Conservation (phyloP, 441 rosid species). For the Adansonia rubrostipa region DNA sequence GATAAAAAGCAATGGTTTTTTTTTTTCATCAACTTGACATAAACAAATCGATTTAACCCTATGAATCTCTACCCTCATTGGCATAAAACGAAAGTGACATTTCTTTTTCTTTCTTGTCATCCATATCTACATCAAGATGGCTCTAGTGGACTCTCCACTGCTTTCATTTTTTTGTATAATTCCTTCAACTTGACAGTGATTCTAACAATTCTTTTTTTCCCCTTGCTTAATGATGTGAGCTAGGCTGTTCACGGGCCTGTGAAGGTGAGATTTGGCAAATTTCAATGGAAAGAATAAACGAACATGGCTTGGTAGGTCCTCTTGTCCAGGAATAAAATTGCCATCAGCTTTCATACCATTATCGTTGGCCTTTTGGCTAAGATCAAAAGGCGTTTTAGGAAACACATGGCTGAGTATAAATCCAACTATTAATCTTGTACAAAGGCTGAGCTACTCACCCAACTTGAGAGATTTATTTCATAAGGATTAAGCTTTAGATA, state of each 20-base stretch:
- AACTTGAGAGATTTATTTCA: too few species aligned
- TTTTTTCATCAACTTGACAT: background rate
- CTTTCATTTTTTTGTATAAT: background rate
- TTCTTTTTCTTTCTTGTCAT: constrained; percentile 5
- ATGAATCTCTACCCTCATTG: background rate
- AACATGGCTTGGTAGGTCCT: background rate
- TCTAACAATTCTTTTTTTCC: background rate
- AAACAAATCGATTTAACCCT: constrained; percentile 4
- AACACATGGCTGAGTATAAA: background rate
- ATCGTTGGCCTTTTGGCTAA: background rate
- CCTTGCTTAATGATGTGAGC: background rate
- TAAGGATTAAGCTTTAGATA: too few species aligned
- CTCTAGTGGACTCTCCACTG: background rate
- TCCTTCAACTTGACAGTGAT: background rate
- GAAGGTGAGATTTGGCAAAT: background rate
- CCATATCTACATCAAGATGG: background rate
- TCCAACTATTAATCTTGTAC: too few species aligned
- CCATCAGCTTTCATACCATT: background rate
- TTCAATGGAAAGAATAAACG: background rate
- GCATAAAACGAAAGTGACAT: constrained; percentile 7
- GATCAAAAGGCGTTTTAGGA: background rate
- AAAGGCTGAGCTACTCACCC: too few species aligned
- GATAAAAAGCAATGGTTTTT: background rate
- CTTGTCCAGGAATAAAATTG: background rate
- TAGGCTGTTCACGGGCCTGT: background rate